Evolutionary conservation across 169 alveolate genomes (phyloP).

Genomic region (Theileria annulata): DNA sequence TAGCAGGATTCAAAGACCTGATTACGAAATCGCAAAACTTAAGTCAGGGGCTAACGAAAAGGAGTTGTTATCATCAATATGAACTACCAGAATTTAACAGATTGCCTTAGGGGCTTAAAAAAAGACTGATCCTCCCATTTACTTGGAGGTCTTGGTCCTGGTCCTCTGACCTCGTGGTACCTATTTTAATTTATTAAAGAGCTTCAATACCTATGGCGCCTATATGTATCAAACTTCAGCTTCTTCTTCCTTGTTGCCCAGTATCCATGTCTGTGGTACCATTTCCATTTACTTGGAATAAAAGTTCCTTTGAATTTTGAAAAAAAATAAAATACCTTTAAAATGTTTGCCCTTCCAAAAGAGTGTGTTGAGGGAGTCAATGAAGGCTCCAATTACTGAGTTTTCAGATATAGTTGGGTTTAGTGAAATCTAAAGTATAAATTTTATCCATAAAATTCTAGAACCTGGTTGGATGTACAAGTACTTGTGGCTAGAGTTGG

Average conservation of each 20-base stretch:
- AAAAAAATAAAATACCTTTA: neutral
- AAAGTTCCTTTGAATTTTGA: conserved; percentile 26
- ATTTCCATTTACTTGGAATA: conserved; percentile 82
- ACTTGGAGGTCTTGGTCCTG: conserved; percentile 73
- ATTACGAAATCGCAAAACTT: conserved; percentile 65
- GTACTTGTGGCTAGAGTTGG: neutral
- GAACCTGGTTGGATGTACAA: neutral
- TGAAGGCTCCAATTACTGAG: neutral
- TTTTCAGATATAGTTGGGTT: neutral
- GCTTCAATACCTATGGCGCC: conserved; percentile 76
- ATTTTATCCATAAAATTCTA: neutral
- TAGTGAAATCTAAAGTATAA: neutral
- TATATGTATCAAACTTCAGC: conserved; percentile 78
- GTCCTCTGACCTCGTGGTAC: conserved; percentile 84
- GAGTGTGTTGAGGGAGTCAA: conserved; percentile 12
- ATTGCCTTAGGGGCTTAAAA: conserved; percentile 76
- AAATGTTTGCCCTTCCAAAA: conserved; percentile 6
- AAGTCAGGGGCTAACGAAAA: conserved; percentile 38
- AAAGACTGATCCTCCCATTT: conserved; percentile 80
- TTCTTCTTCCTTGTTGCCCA: conserved; percentile 87
- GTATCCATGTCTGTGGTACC: conserved; percentile 88
- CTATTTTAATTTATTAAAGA: conserved; percentile 31
- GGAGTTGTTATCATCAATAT: conserved; percentile 15
- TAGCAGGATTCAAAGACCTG: conserved; percentile 56
- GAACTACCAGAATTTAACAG: conserved; percentile 76